Base-by-base conservation (phyloP, 306 rosid genomes). In the Gillenia trifoliata region DNA sequence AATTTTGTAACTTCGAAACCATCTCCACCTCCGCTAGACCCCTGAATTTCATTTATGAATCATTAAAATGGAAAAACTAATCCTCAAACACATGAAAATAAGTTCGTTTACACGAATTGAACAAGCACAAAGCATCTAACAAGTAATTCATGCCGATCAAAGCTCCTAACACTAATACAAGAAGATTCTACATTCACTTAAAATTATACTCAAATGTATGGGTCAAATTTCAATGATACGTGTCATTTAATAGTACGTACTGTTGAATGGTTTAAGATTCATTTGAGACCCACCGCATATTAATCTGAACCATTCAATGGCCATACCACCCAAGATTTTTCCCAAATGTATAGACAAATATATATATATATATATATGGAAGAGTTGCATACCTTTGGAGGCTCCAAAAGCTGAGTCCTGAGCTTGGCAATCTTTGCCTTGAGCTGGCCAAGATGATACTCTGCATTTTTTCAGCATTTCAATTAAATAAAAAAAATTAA, bases 391-490 rank as follows among this genome's bases (percentile, higher is more conserved):
- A 89, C 99, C 81, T 95, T 95, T 41, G 99, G 99, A 81, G 99
- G 99, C 81, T 95, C 99, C 88, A 95, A 80, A 8, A 95, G 86
- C 62, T 95, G 99, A 67, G 99, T 95, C 88, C 99, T 89, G 36
- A 95, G 79, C 83, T 88, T 95, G 40, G 99, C 99, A 54, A 95
- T 95, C 92, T 95, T 95, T 8, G 99, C 99, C 86, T 95, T 95
- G 80, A 95, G 99, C 89, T 95, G 99, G 78, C 99, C 99, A 66
- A 95, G 98, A 88, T 95, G 99, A 82, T 95, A 95, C 84, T 95
- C 99, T 95, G 83, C 81, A 73, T 41, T 19, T 62, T 52, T 76
- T 70, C 16, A 45, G 68, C 52, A 45, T 45, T 45, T 16, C 52
- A 45, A 45, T 45, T 45, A 45, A 45, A 45, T 45, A 45, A 54